phyloP scores from a whole-genome alignment of 2,329 filamentous ascomycete species.

The Calonectria hongkongensis region DNA sequence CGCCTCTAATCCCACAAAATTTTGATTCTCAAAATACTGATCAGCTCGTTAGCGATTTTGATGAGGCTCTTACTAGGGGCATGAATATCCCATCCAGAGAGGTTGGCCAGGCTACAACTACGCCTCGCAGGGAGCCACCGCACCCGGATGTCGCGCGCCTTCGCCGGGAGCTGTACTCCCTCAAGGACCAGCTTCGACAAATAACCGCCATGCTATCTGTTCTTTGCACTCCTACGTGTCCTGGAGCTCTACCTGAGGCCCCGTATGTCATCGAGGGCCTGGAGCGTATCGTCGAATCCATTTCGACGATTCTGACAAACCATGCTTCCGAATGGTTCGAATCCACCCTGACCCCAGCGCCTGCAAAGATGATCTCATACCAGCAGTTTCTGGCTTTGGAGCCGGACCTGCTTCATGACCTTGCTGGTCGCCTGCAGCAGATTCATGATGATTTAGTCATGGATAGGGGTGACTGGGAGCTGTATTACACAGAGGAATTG shows the following conservation, averaged over 20 bases:
- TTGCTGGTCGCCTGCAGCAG: constrained; percentile 39
- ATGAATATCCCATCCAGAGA: constrained; percentile 41
- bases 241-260: neutral
- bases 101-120: rapidly evolving
- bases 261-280: constrained; percentile 15
- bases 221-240: neutral
- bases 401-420: constrained; percentile 43
- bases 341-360: neutral
- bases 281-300: constrained; percentile 32
- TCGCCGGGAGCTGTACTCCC: constrained; percentile 44
- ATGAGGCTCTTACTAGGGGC: constrained; percentile 42
- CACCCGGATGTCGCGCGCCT: constrained; percentile 41
- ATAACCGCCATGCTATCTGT: constrained; percentile 30
- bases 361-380: constrained; percentile 38
- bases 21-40: neutral
- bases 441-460: constrained; percentile 44
- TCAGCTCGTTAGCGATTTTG: constrained; percentile 42
- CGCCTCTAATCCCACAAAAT: rapidly evolving
- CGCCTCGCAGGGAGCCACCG: constrained; percentile 26
- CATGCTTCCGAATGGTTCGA: constrained; percentile 54
- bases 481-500: constrained; percentile 32
- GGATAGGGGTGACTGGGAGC: neutral
- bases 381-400: constrained; percentile 45
- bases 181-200: constrained; percentile 47
- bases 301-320: constrained; percentile 50